phyloP scores from a whole-genome alignment of 768 basidiomycete genomes.

The Epithele typhae region DNA sequence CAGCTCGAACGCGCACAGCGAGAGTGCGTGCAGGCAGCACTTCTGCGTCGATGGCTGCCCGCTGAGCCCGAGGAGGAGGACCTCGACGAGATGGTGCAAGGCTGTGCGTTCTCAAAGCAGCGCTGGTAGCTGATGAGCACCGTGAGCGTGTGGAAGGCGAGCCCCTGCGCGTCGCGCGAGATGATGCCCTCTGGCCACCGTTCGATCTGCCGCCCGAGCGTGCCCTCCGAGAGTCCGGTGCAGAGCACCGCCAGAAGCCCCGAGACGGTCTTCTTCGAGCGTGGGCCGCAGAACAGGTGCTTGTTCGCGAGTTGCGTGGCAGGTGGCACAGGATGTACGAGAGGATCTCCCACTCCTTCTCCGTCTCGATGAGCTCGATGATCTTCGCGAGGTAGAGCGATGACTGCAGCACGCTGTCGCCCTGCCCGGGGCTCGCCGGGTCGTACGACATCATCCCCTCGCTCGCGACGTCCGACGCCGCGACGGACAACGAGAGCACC shows the following conservation, averaged over 20 bases:
- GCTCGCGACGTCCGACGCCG: constrained; percentile 56
- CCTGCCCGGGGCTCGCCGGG: constrained; percentile 38
- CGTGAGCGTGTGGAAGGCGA: constrained; percentile 83
- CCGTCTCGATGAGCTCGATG: constrained; percentile 61
- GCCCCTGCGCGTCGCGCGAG: constrained; percentile 77
- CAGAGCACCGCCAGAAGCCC: constrained; percentile 66
- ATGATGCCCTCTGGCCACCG: constrained; percentile 61
- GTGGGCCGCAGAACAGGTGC: constrained; percentile 92
- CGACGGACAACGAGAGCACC: constrained; percentile 47
- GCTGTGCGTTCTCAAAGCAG: constrained; percentile 61
- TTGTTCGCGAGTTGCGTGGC: constrained; percentile 89
- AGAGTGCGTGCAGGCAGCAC: constrained; percentile 85
- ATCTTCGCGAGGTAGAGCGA: constrained; percentile 69
- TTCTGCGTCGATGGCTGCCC: constrained; percentile 76
- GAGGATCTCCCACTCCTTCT: constrained; percentile 88
- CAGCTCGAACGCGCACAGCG: constrained; percentile 84
- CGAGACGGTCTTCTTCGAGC: constrained; percentile 58
- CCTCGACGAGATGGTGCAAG: constrained; percentile 68
- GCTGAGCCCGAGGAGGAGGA: constrained; percentile 64
- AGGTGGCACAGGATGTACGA: constrained; percentile 91
- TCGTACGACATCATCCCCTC: constrained; percentile 68
- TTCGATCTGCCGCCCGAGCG: constrained; percentile 52
- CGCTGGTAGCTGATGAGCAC: constrained; percentile 84
- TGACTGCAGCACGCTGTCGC: constrained; percentile 54
- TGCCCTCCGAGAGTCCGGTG: constrained; percentile 53